A percentile compares a stretch with the other conserved stretches of the same genome.
Conservation (phyloP, 2,329 filamentous ascomycete species). For the Beauveria medogensis region DNA sequence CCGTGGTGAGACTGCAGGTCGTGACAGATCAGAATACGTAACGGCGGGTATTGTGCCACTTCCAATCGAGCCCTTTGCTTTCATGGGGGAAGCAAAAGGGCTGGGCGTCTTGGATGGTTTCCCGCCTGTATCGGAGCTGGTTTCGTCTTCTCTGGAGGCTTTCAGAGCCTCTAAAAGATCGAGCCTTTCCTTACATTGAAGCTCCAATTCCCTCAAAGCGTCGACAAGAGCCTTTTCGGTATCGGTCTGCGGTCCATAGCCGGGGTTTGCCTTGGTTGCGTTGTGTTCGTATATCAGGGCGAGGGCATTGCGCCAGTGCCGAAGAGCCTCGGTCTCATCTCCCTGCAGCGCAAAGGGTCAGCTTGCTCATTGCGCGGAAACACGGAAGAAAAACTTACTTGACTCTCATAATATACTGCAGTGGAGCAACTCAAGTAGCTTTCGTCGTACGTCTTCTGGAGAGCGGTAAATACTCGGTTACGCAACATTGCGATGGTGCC, state of each 20-base stretch:
- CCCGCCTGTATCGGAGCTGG: conserved; percentile 9
- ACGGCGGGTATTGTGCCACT: conserved; percentile 75
- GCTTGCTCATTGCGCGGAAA: not conserved
- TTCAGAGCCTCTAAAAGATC: conserved; percentile 78
- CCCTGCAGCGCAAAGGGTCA: conserved; percentile 44
- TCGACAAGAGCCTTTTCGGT: conserved; percentile 78
- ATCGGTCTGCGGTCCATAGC: conserved; percentile 64
- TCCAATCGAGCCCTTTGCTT: conserved; percentile 58
- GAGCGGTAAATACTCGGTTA: conserved; percentile 53
- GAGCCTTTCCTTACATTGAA: conserved; percentile 89
- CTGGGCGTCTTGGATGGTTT: conserved; percentile 18
- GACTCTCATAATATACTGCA: conserved; percentile 89
- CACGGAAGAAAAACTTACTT: conserved; percentile 45
- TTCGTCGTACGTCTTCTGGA: conserved; percentile 98
- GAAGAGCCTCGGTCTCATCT: conserved; percentile 82
- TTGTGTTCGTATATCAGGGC: conserved; percentile 84
- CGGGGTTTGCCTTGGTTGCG: conserved; percentile 62
- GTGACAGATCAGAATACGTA: conserved; percentile 73
- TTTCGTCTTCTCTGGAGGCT: conserved; percentile 45
- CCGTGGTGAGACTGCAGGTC: conserved; percentile 51
- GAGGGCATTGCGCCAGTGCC: conserved; percentile 83
- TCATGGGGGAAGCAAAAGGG: conserved; percentile 16
- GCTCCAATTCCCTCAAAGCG: conserved; percentile 72
- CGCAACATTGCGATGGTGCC: conserved; percentile 39
- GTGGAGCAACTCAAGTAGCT: conserved; percentile 92